Evolutionary conservation across 2,329 filamentous ascomycete species (phyloP).

Genomic region (Stachybotrys chartarum): DNA sequence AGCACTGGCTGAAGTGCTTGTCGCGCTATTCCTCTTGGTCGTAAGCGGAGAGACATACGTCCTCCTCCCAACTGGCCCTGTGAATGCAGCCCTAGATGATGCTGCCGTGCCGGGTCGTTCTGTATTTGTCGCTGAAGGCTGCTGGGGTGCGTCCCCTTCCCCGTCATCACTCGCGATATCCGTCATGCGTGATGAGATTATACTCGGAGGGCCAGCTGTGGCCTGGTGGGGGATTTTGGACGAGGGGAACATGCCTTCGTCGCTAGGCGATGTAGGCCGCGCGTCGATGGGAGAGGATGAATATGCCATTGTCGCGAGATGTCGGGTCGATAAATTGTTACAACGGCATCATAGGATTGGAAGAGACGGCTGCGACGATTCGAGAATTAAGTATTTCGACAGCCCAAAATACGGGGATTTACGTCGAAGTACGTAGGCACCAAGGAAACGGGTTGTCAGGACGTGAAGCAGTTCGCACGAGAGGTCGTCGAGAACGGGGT

Average conservation of each 20-base stretch:
- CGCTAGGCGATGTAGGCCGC: conserved; percentile 26
- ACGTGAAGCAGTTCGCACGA: too few relatives aligned
- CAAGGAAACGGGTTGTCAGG: too few relatives aligned
- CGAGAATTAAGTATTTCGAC: too few relatives aligned
- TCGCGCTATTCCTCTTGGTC: conserved; percentile 34
- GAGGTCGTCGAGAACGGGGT: background rate
- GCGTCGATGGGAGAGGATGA: conserved; percentile 20
- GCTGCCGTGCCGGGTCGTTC: conserved; percentile 47
- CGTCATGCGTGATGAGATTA: conserved; percentile 68
- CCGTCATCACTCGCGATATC: conserved; percentile 54
- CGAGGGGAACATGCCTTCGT: conserved; percentile 30
- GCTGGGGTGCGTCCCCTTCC: conserved; percentile 25
- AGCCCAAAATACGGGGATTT: too few relatives aligned
- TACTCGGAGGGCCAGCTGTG: conserved; percentile 47
- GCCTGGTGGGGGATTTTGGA: conserved; percentile 33
- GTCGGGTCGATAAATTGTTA: conserved; percentile 9
- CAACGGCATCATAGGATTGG: conserved; percentile 5
- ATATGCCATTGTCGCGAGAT: conserved; percentile 26
- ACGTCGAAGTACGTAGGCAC: too few relatives aligned
- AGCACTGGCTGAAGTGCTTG: conserved; percentile 40
- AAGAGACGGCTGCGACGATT: too few relatives aligned
- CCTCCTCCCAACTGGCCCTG: conserved; percentile 49
- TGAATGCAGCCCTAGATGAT: conserved; percentile 39
- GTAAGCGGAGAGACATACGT: conserved; percentile 33
- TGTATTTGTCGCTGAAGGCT: conserved; percentile 21